phyloP scores from a whole-genome alignment of 2,329 filamentous ascomycete genomes.

The Venturia nashicola region DNA sequence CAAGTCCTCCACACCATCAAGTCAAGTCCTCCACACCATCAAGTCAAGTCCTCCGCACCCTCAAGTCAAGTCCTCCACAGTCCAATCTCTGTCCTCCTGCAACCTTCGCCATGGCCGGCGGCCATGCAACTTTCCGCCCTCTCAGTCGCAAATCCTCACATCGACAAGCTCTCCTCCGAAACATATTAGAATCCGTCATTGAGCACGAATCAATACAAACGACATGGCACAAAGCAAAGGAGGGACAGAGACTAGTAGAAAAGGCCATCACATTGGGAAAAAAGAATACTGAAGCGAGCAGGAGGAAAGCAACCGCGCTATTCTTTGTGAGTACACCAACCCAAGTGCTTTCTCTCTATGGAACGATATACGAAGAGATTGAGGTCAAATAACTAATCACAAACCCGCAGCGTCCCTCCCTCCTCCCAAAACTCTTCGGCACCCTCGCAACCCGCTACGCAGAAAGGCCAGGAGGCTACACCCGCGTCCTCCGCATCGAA shows the following conservation, averaged over 20 bases:
- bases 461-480: slow-evolving; percentile 78
- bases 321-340: slow-evolving; percentile 57
- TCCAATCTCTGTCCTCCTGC: background rate
- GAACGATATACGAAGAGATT: no score
- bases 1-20: background rate
- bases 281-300: slow-evolving; percentile 75
- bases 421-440: slow-evolving; percentile 78
- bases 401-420: slow-evolving; percentile 47
- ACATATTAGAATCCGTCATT: slow-evolving; percentile 90
- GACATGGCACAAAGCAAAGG: slow-evolving; percentile 94
- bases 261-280: slow-evolving; percentile 91
- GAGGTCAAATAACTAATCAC: background rate
- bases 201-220: slow-evolving; percentile 88
- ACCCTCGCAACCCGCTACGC: slow-evolving; percentile 69
- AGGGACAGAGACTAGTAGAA: slow-evolving; percentile 85
- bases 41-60: background rate
- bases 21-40: background rate
- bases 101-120: slow-evolving; percentile 62
- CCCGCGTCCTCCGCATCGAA: slow-evolving; percentile 84
- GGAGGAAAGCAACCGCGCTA: slow-evolving; percentile 62
- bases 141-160: slow-evolving; percentile 77
- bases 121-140: slow-evolving; percentile 76
- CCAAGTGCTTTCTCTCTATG: background rate
- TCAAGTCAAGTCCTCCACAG: background rate
- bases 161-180: slow-evolving; percentile 83